Base-by-base conservation (phyloP, 1,284 basidiomycete genomes). In the Ganoderma lucidum region DNA sequence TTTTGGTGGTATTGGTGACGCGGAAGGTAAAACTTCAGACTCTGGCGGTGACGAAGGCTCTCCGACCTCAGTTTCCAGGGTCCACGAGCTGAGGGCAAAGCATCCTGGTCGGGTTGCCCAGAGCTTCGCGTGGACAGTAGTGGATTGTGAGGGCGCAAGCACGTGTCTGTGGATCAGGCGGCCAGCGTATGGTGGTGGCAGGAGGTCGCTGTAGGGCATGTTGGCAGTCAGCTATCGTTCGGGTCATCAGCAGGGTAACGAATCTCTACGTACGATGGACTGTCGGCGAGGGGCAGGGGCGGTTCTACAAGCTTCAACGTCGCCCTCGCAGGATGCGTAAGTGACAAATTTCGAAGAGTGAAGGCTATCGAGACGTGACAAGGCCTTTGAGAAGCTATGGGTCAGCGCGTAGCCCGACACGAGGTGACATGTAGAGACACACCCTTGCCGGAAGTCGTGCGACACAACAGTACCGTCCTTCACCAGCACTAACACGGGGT, bases 401-500 rank as follows among this genome's bases (percentile, higher is more conserved):
- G 1, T 17, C 39, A 19, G 19, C 3, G 15, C 30, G 60, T 35
- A 6, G 37, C 28, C 53, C 8, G 42, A 60, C 8, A 48, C 28
- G 63, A 37, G 56, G 58, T 48, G n/a, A 61, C 48, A 28, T 53
- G 48, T 2, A 2, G 44, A 35, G 30, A 83, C 88, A 70, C 72
- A 94, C 94, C 91, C 92, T 71, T 80, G 75, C 3, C 80, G 79
- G 74, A 96, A 95, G 78, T 94, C 88, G 74, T 94, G 91, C 64
- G 80, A 75, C 17, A 90, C 73, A 30, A 78, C 80, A 64, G 72
- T 75, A 30, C 78, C 79, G 63, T 83, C 83, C 67, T 83, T 79
- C n/a, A 87, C 73, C 3, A 80, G 77, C 51, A 92, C 81, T 2
- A 85, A 82, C 0, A 93, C 68, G 4, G 96, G 95, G 76, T 96